Evolutionary conservation across 2,329 filamentous ascomycete genomes (phyloP).

Genomic region (Polytolypa hystricis): DNA sequence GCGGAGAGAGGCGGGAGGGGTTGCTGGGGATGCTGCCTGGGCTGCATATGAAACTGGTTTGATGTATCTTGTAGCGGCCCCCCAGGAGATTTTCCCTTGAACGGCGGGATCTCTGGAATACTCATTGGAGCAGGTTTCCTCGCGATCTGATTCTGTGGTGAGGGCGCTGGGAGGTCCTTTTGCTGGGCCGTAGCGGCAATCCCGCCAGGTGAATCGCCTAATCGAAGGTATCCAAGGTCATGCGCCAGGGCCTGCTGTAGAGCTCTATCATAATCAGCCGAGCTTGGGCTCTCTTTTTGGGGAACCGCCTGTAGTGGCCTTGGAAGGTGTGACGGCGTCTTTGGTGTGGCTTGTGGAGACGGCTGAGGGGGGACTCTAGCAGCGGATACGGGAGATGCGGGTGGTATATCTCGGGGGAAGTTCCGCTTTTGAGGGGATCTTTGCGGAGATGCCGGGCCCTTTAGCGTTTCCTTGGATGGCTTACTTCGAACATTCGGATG

Average conservation of each 20-base stretch:
- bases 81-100: constrained; percentile 17
- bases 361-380: constrained; percentile 45
- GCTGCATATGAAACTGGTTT: constrained; percentile 7
- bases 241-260: constrained; percentile 32
- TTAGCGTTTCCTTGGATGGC: constrained; percentile 13
- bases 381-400: constrained; percentile 35
- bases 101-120: constrained; percentile 24
- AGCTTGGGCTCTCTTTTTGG: constrained; percentile 26
- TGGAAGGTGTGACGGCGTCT: constrained; percentile 37
- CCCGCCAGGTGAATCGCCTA: constrained; percentile 20
- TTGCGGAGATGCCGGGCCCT: constrained; percentile 47
- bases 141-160: constrained; percentile 8
- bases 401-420: constrained; percentile 20
- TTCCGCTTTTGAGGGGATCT: constrained; percentile 45
- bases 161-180: constrained; percentile 6
- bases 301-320: constrained; percentile 25
- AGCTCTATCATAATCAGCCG: constrained; percentile 31
- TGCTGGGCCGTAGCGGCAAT: constrained; percentile 12
- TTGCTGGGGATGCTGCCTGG: constrained; percentile 15
- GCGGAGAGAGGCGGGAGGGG: constrained; percentile 20
- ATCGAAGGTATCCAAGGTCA: constrained; percentile 30
- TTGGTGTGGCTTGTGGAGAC: constrained; percentile 33
- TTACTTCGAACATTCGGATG: constrained; percentile 1
- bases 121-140: constrained; percentile 21
- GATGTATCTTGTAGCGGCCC: constrained; percentile 12